Evolutionary conservation across 75 land plant genomes (phyloP), one percentile per base, ranked within the genome.

Genomic region (Cryptomeria japonica): DNA sequence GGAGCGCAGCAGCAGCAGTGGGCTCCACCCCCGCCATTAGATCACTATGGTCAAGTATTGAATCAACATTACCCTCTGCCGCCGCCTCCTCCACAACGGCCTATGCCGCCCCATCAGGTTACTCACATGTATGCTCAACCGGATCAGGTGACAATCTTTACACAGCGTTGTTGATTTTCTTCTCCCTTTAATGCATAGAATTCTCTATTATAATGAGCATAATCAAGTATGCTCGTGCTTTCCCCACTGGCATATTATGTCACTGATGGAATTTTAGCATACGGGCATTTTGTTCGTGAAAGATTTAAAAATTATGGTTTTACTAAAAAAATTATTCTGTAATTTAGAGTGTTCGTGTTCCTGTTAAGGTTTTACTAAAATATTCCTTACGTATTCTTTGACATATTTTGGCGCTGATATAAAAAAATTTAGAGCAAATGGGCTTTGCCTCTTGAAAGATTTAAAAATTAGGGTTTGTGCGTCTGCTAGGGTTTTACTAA

Each of bases 41-140:
- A 51, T 28, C 86, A 51, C 22, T 85, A 85, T 85, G 64, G 39
- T 31, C 64, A 85, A 36, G 56, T 8, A 7, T 18, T 36, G 36
- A 32, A 49, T 56, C 64, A 32, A 36, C 64, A 34, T 31, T 39
- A 49, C 19, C 86, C 86, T 55, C 86, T 19, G 22, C 86, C 32
- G 13, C 86, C 70, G 12, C 86, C 70, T 85, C 86, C 86, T 32
- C 86, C 86, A 15, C 64, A n/a, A 19, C 86, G 34, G 37, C 64
- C 86, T 28, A 25, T 36, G 38, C 84, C 84, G 41, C 47, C 31
- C 36, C 84, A 41, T 56, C 86, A 85, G 86, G 86, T 85, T 85
- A 85, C 86, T 49, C 70, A 85, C 37, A 85, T 85, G 86, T 85
- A 85, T 85, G 86, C 64, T 85, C 86, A 85, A 85, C 68, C 86